Conservation (phyloP, 257 asterid species). For the Avicennia marina region DNA sequence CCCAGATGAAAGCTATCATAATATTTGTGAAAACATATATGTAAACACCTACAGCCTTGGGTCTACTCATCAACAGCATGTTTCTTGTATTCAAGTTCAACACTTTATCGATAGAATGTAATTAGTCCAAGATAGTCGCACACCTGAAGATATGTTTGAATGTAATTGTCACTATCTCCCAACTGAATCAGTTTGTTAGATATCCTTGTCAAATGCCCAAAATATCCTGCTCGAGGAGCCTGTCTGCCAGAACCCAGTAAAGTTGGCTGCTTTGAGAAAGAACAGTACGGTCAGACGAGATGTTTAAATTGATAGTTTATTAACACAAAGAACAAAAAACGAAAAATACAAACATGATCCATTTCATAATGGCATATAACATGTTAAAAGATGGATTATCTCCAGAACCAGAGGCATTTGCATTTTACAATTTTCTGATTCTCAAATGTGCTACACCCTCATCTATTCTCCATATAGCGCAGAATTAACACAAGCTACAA, state of each 20-base stretch:
- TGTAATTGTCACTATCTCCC: conserved; percentile 42
- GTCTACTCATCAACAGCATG: neutral
- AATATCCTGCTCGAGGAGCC: conserved; percentile 62
- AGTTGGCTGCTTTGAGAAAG: conserved; percentile 44
- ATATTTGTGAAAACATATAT: neutral
- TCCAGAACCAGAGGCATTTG: neutral
- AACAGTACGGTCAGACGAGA: neutral
- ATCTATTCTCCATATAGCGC: neutral
- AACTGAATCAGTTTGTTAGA: conserved; percentile 60
- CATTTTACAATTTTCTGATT: neutral
- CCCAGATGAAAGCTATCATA: neutral
- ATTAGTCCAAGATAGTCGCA: neutral
- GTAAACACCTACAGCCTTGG: neutral
- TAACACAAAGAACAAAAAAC: neutral
- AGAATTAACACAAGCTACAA: neutral
- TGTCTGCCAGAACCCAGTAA: conserved; percentile 36
- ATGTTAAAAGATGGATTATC: too few species aligned
- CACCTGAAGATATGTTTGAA: conserved; percentile 55
- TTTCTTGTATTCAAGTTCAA: too few species aligned
- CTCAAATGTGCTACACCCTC: neutral
- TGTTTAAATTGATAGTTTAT: too few species aligned
- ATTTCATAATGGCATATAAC: neutral
- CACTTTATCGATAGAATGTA: neutral
- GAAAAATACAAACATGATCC: neutral
- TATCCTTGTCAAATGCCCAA: conserved; percentile 64